phyloP scores from a whole-genome alignment of 208 protist species.

The Crithidia brevicula region DNA sequence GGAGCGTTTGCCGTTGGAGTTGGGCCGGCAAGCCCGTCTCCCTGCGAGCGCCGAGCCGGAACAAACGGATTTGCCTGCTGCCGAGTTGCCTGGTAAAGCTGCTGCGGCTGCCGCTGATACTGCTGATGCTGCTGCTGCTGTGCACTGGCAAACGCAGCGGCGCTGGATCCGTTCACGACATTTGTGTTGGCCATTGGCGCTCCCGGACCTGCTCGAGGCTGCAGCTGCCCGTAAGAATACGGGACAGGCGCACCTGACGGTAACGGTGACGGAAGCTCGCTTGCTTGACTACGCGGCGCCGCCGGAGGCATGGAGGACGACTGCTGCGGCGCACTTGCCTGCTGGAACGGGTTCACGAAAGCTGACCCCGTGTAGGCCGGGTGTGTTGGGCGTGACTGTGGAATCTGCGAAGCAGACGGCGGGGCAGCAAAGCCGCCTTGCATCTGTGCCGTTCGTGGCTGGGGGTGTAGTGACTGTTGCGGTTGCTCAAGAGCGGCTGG shows the following conservation, averaged over 20 bases:
- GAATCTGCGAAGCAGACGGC: neutral
- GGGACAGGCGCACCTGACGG: too few species aligned
- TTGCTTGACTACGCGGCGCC: neutral
- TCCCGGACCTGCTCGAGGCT: neutral
- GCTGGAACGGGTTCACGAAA: conserved; percentile 11
- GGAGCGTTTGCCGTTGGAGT: too few species aligned
- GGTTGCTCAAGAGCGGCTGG: neutral
- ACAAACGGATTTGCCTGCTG: neutral
- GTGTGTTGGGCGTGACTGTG: neutral
- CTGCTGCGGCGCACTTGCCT: neutral
- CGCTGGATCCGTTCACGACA: too few species aligned
- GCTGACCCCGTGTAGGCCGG: neutral
- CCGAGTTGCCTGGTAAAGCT: neutral
- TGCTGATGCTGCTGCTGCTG: conserved; percentile 2
- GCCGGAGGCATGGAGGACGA: neutral
- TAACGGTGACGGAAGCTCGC: too few species aligned
- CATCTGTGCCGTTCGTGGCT: neutral
- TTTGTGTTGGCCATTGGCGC: neutral
- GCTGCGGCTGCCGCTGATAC: neutral
- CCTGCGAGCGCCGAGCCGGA: neutral
- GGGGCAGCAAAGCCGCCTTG: neutral
- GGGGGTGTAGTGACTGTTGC: neutral
- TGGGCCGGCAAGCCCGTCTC: too few species aligned
- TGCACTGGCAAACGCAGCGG: neutral
- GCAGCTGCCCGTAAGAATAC: too few species aligned